Evolutionary conservation across 2,329 filamentous ascomycete species (phyloP), one percentile per base, ranked within the genome.

Genomic region (Calonectria pteridis): DNA sequence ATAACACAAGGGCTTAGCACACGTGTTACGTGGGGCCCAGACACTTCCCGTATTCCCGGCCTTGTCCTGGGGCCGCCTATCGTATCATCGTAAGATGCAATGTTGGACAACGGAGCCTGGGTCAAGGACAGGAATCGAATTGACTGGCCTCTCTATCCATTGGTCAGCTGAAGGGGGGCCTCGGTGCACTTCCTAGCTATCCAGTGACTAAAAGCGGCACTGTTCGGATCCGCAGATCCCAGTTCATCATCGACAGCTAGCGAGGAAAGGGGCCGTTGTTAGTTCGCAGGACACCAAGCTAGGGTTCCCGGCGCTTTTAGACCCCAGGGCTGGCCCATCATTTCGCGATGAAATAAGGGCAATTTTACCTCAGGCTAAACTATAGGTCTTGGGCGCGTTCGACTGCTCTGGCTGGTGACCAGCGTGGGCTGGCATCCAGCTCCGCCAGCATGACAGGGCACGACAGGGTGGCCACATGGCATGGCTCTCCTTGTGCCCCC

Each of bases 381-480:
- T 77, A 77, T 68, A 71, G 62, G 65, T 49, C 31, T 65, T 50
- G 40, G 53, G 58, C 20, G 23, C 35, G 29, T 63, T 75, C 77
- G 43, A n/a, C 40, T 46, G 20, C 40, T n/a, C 20, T 46, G 40
- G 43, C 43, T 46, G 43, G 23, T 23, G 43, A 23, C 43, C 43
- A 46, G 43, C 43, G 43, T 46, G 43, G 62, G 71, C n/a, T 51
- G 20, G 43, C 68, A 72, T 78, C 66, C 62, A 63, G 33, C 67
- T 55, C 63, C 70, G 72, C 68, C 67, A 37, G 53, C 72, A 51
- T 71, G 73, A 72, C 73, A 77, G 69, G 78, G 53, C 72, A 51
- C 71, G 73, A 70, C 73, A 77, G 69, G 78, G 77, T 71, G 73
- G 74, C 77, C 78, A 80, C 76, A 80, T 80, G 77, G 78, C 77